Evolutionary conservation across 2,329 filamentous ascomycete species (phyloP), one percentile per base, ranked within the genome.

Genomic region (Aspergillus vadensis): DNA sequence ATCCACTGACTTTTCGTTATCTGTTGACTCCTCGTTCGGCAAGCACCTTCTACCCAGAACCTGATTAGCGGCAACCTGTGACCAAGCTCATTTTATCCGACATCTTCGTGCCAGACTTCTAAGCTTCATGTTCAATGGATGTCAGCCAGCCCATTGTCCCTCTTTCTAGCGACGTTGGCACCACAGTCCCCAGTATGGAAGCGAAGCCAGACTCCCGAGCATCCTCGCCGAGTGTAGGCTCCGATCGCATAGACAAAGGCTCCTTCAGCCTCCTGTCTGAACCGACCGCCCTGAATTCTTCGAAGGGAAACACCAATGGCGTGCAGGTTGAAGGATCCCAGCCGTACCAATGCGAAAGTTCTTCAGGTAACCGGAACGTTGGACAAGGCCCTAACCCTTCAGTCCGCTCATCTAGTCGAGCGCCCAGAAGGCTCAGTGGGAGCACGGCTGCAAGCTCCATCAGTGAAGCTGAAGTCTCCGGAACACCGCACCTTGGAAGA

Each of bases 401-500:
- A 8, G 70, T 71, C 39, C 72, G 77, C 65, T 90, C 89, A 50
- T 85, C 89, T 47, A 91, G 91, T 71, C 82, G 85, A 69, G 86
- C 82, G 19, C 90, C 91, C 73, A 83, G 92, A 63, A 85, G 92
- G 62, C 88, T 95, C 67, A 96, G 92, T 70, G 89, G 87, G 23
- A 95, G 91, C 75, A 93, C 90, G 41, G 88, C 83, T n/a, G 86
- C 88, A 41, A 95, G 90, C 77, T 95, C 89, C 72, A 86, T 91
- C 63, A 95, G 91, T 70, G 77, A 79, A 61, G 38, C 66, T 39
- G 91, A 94, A 57, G 81, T 67, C 25, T 67, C 67, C 30, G 47
- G 10, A 62, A 61, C 65, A 19, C 64, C 74, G 4, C 78, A 77
- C 17, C 78, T 87, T 63, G 87, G 87, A 62, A 85, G 82, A 60